Evolutionary conservation across 2,329 filamentous ascomycete genomes (phyloP), one percentile per base, ranked within the genome.

Genomic region (Colletotrichum eremochloae): DNA sequence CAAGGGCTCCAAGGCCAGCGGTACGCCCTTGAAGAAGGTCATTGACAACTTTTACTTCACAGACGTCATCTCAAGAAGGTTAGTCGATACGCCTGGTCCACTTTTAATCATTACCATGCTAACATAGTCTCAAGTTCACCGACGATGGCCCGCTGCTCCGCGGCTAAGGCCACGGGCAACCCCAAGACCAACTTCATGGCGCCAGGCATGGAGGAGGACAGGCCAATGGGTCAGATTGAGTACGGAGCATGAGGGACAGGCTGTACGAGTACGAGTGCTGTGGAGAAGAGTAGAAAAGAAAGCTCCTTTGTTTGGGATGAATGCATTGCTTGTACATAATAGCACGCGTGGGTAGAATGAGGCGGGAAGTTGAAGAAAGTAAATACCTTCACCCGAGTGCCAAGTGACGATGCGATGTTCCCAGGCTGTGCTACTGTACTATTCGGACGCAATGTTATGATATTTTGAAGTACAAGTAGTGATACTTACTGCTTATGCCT

Each of bases 31-130:
- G 79, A 94, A 91, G 87, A 94, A 93, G 84, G 91, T 93, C 69
- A 94, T 99, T 77, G 92, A 97, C 79, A 94, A 99, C 87, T 99
- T 99, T 84, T 99, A 95, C 86, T 97, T 98, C 84, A 99, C 96
- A 82, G 96, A 99, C 84, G 91, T 92, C 71, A 98, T 99, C 83
- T 97, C 95, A 50, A 92, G 96, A 89, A 98, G 94, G 94, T 96
- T 86, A 83, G 91, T 44, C 56, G 24, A 36, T 66, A 42, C 44
- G 63, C 66, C 71, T 46, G 56, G 56, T n/a, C 53, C 20, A 62
- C 11, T 58, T 58, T 55, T 2, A 9, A 52, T 74, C 11, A 42
- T 7, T 7, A 15, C 15, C 46, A 61, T 6, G 15, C 74, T 69
- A 73, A 76, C 75, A 64, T 24, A 1, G 48, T 20, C n/a, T 29